These are phyloP conservation scores for Massarina eburnea DNA, from an alignment of 2,329 filamentous ascomycete species.

Conservation along the genomic window DNA sequence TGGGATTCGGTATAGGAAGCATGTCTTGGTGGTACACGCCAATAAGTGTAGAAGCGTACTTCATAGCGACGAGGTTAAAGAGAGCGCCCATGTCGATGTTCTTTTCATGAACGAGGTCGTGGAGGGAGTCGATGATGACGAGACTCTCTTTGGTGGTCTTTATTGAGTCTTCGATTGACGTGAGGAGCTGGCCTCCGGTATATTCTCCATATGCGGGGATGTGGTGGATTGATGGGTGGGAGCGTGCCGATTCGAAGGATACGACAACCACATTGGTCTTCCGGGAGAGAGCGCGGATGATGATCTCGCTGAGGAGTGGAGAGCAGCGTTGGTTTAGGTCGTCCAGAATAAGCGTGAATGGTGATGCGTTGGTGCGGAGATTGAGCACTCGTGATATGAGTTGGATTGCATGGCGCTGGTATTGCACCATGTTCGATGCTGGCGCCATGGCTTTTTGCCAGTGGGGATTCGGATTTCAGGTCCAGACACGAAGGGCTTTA, in stretches of 20 bases:
- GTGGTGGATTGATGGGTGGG: constrained; percentile 66
- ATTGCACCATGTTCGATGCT: constrained; percentile 52
- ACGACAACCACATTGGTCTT: constrained; percentile 72
- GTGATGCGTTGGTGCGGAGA: constrained; percentile 76
- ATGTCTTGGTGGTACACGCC: constrained; percentile 83
- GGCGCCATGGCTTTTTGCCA: constrained; percentile 21
- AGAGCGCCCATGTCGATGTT: constrained; percentile 57
- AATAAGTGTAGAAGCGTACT: constrained; percentile 69
- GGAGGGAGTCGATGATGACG: constrained; percentile 78
- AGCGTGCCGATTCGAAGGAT: constrained; percentile 67
- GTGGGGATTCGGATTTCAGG: too few relatives aligned
- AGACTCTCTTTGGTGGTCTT: constrained; percentile 48
- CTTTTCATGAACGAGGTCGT: constrained; percentile 55
- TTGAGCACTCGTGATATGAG: constrained; percentile 81
- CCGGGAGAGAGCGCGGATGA: constrained; percentile 60
- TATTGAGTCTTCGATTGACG: constrained; percentile 21
- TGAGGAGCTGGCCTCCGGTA: constrained; percentile 55
- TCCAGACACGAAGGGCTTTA: too few relatives aligned
- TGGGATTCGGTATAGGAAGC: constrained; percentile 52
- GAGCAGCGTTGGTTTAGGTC: constrained; percentile 77
- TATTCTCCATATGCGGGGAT: constrained; percentile 65
- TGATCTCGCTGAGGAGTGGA: constrained; percentile 72
- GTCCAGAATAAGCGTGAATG: constrained; percentile 84
- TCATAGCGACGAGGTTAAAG: constrained; percentile 69
- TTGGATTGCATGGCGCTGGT: constrained; percentile 80